These are phyloP conservation scores for Xylaria sp. DNA, from an alignment of 495 filamentous ascomycete genomes.

Conservation along the genomic window DNA sequence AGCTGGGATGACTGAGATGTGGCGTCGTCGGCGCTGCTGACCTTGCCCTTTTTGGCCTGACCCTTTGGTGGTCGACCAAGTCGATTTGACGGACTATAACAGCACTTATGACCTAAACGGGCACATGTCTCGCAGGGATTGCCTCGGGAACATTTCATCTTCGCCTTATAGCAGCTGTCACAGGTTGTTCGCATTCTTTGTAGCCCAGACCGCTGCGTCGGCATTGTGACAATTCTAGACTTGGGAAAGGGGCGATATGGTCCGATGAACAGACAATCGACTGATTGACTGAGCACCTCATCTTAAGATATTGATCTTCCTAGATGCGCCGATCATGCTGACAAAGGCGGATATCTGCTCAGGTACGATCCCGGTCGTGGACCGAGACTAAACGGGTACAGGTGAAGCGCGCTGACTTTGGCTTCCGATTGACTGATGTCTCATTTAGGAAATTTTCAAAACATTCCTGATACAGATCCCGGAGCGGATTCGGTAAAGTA, in stretches of 20 bases:
- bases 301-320: constrained; percentile 2
- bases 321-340: background rate
- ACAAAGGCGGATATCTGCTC: background rate
- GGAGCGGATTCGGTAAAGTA: constrained; percentile 1
- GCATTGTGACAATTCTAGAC: background rate
- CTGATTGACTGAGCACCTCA: constrained; percentile 4
- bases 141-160: constrained; percentile 10
- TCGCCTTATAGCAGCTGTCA: constrained; percentile 4
- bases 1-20: background rate
- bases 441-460: background rate
- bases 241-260: background rate
- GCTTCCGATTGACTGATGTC: constrained; percentile 7
- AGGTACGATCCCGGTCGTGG: background rate
- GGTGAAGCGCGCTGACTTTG: background rate
- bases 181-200: constrained; percentile 7
- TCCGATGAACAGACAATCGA: constrained; percentile 3
- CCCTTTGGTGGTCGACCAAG: constrained; percentile 6
- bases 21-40: background rate
- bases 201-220: background rate
- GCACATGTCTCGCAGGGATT: constrained; percentile 8
- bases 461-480: constrained; percentile 1
- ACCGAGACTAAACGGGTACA: background rate
- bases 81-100: constrained; percentile 2
- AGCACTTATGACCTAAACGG: constrained; percentile 4
- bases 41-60: constrained; percentile 9